phyloP scores from a whole-genome alignment of 495 filamentous ascomycete genomes.

The Beverwykella pulmonaria region DNA sequence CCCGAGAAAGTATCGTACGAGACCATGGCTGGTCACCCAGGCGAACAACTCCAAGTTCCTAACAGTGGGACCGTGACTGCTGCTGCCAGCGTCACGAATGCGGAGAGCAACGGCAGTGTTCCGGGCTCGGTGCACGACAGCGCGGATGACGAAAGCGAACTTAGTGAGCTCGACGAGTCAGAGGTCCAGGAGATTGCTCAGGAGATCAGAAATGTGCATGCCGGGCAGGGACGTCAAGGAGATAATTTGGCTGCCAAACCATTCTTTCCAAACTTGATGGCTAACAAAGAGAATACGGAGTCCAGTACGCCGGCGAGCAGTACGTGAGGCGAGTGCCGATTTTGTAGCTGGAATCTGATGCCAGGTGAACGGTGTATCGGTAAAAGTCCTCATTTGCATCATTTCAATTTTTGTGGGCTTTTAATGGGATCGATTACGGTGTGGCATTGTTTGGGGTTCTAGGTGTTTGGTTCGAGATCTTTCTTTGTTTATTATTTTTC shows the following conservation, averaged over 20 bases:
- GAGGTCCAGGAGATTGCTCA: constrained; percentile 27
- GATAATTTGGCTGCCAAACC: constrained; percentile 2
- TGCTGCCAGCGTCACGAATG: constrained; percentile 9
- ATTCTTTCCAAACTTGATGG: constrained; percentile 16
- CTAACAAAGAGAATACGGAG: constrained; percentile 16
- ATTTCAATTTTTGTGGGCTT: too few relatives aligned
- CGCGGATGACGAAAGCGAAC: constrained; percentile 40
- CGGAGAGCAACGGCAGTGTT: constrained; percentile 27
- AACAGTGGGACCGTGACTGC: constrained; percentile 22
- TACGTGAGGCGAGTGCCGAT: neutral
- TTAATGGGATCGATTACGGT: neutral
- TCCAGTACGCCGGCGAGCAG: neutral
- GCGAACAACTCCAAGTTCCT: constrained; percentile 18
- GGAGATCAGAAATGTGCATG: neutral
- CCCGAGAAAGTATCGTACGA: constrained; percentile 17
- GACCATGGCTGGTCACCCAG: neutral
- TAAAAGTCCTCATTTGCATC: too few relatives aligned
- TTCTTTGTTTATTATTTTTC: neutral
- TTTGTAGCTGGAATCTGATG: too few relatives aligned
- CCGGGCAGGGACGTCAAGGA: neutral
- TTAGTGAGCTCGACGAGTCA: constrained; percentile 38
- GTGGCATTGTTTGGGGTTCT: neutral
- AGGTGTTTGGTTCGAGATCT: neutral
- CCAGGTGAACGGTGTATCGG: too few relatives aligned
- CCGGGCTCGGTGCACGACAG: constrained; percentile 34